Conservation (phyloP, 169 alveolate species). For the Eimeria nieschulzi region DNA sequence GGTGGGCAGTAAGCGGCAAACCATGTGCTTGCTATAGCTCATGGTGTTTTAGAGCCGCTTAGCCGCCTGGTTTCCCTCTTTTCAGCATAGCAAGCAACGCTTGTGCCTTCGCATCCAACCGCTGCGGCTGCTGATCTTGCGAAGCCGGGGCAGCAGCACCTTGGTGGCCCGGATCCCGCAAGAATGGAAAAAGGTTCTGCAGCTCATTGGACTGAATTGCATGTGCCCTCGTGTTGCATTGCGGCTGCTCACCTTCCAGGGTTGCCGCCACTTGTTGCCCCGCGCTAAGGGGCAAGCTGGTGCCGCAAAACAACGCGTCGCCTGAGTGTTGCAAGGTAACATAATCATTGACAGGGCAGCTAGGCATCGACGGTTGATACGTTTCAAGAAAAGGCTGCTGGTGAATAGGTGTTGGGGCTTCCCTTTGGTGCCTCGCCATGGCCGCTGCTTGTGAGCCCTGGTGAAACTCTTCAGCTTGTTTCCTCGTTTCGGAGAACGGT, state of each 20-base stretch:
- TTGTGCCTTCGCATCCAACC: neutral
- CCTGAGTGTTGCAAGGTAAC: neutral
- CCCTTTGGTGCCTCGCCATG: no score
- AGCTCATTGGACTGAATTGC: neutral
- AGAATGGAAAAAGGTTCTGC: neutral
- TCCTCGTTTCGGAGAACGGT: no score
- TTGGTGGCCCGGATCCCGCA: neutral
- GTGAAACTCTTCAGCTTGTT: no score
- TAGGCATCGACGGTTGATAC: no score
- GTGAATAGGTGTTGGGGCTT: no score
- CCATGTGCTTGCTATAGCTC: no score
- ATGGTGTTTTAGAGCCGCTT: no score
- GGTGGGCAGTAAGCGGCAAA: no score
- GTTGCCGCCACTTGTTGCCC: neutral
- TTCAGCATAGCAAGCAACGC: constrained; percentile 21
- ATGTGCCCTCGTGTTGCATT: neutral
- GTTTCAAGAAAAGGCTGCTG: no score
- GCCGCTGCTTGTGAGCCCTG: no score
- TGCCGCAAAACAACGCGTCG: neutral
- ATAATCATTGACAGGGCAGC: no score
- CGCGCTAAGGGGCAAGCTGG: neutral
- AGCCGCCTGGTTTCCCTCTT: neutral
- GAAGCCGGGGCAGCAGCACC: neutral
- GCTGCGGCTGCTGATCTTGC: neutral
- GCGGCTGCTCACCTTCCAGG: neutral